Conservation (phyloP, 768 basidiomycete genomes). For the Multifurca ochricompacta region DNA sequence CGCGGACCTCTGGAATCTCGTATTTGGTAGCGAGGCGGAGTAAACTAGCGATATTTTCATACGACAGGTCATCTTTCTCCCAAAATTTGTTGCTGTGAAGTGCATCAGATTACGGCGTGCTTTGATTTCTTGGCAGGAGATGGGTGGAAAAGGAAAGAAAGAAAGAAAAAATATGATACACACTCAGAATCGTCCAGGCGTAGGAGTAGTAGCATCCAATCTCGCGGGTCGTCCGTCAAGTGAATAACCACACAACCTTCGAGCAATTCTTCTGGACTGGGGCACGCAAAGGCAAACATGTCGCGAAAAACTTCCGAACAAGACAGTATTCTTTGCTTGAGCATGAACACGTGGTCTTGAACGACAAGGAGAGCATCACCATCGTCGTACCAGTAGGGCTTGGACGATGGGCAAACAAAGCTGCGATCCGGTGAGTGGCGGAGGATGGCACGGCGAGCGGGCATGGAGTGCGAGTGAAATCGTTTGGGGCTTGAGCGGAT, state of each 20-base stretch:
- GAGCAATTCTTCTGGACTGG: slow-evolving; percentile 25
- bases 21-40: slow-evolving; percentile 34
- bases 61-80: slow-evolving; percentile 19
- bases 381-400: slow-evolving; percentile 29
- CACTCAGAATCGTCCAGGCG: slow-evolving; percentile 32
- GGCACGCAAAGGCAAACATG: slow-evolving; percentile 33
- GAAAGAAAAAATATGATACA: slow-evolving; percentile 11
- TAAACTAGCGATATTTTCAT: slow-evolving; percentile 26
- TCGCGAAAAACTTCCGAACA: slow-evolving; percentile 28
- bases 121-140: too few relatives aligned
- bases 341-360: slow-evolving; percentile 17
- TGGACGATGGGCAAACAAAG: slow-evolving; percentile 2
- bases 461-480: neutral
- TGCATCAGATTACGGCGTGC: neutral
- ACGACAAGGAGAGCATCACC: slow-evolving; percentile 32
- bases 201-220: slow-evolving; percentile 27
- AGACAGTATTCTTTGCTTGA: slow-evolving; percentile 22
- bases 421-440: neutral
- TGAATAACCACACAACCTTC: slow-evolving; percentile 29
- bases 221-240: slow-evolving; percentile 25
- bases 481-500: too few relatives aligned
- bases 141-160: too few relatives aligned
- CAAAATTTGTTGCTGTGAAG: slow-evolving; percentile 24
- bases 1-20: slow-evolving; percentile 27
- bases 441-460: neutral